These are phyloP conservation scores for Colletotrichum sp. DNA, from an alignment of 2,329 filamentous ascomycete species.

Conservation along the genomic window DNA sequence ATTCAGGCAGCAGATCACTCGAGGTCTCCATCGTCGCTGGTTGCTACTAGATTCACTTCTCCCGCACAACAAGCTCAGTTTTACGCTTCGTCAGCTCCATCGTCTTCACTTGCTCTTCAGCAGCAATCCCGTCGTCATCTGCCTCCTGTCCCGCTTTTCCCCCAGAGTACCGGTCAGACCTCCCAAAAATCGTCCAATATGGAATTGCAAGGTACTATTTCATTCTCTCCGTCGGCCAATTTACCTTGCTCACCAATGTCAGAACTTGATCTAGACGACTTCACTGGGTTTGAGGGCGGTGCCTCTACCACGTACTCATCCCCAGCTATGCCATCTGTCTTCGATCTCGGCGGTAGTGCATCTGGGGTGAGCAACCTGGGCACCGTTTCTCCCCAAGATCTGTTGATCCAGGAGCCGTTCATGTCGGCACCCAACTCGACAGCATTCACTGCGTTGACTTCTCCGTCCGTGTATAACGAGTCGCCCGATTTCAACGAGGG, in stretches of 20 bases:
- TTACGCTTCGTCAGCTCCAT: conserved; percentile 70
- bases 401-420: conserved; percentile 71
- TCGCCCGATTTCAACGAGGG: conserved; percentile 75
- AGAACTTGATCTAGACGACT: conserved; percentile 58
- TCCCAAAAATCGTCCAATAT: conserved; percentile 51
- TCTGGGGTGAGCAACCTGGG: conserved; percentile 60
- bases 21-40: conserved; percentile 57
- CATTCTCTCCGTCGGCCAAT: conserved; percentile 12
- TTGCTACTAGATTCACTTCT: conserved; percentile 61
- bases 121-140: conserved; percentile 55
- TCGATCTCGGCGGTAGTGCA: conserved; percentile 55
- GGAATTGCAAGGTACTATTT: conserved; percentile 58
- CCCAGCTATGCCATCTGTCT: conserved; percentile 52
- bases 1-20: conserved; percentile 62
- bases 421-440: conserved; percentile 82
- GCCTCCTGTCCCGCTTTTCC: conserved; percentile 76
- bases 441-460: conserved; percentile 83
- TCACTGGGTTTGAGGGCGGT: conserved; percentile 60
- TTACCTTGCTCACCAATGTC: background rate
- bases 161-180: conserved; percentile 60
- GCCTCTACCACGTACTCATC: conserved; percentile 57
- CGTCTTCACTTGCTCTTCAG: conserved; percentile 62
- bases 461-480: conserved; percentile 77
- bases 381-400: conserved; percentile 85
- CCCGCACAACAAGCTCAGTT: conserved; percentile 52